Evolutionary conservation across 306 rosid species (phyloP).

Genomic region (Lablab purpureus): DNA sequence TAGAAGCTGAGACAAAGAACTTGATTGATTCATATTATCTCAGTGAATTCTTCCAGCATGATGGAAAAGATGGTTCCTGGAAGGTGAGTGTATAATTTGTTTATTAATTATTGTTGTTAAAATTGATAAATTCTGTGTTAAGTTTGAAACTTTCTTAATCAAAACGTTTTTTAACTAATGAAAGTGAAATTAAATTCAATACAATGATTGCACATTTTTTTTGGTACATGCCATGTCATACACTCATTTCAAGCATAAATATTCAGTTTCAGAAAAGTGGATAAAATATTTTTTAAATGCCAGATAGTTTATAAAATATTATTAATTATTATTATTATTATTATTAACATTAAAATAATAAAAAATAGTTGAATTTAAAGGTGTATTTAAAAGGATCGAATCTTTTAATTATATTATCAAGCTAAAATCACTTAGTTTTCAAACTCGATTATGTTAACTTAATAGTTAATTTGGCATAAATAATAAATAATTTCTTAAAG

Average conservation of each 20-base stretch:
- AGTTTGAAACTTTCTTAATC: background rate
- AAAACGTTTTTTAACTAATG: background rate
- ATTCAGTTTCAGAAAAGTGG: background rate
- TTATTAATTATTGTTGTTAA: background rate
- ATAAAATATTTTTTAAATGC: background rate
- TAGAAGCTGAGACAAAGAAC: constrained; percentile 32
- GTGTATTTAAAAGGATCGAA: background rate
- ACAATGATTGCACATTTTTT: background rate
- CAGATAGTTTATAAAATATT: background rate
- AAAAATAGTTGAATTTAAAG: background rate
- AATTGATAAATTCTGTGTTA: background rate
- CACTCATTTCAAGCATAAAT: background rate
- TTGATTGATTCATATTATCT: constrained; percentile 28
- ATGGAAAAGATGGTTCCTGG: constrained; percentile 4
- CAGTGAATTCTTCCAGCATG: background rate
- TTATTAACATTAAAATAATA: background rate
- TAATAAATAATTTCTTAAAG: background rate
- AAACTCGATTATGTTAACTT: background rate
- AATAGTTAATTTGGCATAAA: background rate
- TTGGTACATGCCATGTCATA: background rate
- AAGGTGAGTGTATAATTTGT: background rate
- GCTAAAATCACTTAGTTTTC: no score
- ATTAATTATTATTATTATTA: background rate
- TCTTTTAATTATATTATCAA: background rate
- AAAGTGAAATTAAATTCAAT: background rate